These are phyloP conservation scores for Nannizziopsis barbatae DNA, from an alignment of 2,329 filamentous ascomycete species.

Conservation along the genomic window DNA sequence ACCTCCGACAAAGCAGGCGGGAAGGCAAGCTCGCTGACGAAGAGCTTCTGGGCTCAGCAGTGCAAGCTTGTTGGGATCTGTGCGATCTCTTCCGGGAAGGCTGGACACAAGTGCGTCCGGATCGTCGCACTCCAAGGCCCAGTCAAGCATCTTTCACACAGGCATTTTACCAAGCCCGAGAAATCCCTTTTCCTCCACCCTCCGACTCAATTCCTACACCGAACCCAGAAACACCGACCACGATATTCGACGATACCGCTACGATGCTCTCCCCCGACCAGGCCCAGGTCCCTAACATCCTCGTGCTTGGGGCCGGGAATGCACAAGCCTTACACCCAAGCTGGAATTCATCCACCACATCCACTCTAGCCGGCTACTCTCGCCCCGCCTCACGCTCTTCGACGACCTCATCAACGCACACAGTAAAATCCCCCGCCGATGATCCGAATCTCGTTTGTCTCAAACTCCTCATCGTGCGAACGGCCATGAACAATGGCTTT, in stretches of 20 bases:
- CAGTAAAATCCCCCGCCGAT: slow-evolving; percentile 43
- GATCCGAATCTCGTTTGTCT: slow-evolving; percentile 67
- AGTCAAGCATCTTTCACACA: slow-evolving; percentile 66
- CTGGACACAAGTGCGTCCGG: slow-evolving; percentile 79
- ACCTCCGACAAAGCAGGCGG: slow-evolving; percentile 66
- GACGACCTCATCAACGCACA: slow-evolving; percentile 37
- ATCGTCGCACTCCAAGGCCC: slow-evolving; percentile 72
- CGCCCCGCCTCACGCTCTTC: slow-evolving; percentile 43
- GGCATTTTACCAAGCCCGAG: slow-evolving; percentile 40
- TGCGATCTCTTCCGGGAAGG: slow-evolving; percentile 88
- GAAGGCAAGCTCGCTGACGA: slow-evolving; percentile 65
- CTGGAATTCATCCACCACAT: slow-evolving; percentile 67
- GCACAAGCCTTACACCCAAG: slow-evolving; percentile 36
- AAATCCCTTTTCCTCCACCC: slow-evolving; percentile 27
- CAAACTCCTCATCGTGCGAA: slow-evolving; percentile 69
- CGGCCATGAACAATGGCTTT: slow-evolving; percentile 76
- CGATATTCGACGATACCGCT: slow-evolving; percentile 86
- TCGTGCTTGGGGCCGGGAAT: slow-evolving; percentile 64
- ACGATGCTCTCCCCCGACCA: slow-evolving; percentile 66
- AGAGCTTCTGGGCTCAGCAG: slow-evolving; percentile 73
- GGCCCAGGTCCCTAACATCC: slow-evolving; percentile 70
- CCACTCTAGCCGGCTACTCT: slow-evolving; percentile 67
- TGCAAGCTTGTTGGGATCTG: slow-evolving; percentile 89
- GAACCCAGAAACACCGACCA: slow-evolving; percentile 78
- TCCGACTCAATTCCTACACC: slow-evolving; percentile 21